A percentile compares a stretch with the other conserved stretches of the same genome.
These are phyloP conservation scores for Saccharum hybrid DNA, from an alignment of 202 grass and related monocot genomes.

Conservation along the genomic window DNA sequence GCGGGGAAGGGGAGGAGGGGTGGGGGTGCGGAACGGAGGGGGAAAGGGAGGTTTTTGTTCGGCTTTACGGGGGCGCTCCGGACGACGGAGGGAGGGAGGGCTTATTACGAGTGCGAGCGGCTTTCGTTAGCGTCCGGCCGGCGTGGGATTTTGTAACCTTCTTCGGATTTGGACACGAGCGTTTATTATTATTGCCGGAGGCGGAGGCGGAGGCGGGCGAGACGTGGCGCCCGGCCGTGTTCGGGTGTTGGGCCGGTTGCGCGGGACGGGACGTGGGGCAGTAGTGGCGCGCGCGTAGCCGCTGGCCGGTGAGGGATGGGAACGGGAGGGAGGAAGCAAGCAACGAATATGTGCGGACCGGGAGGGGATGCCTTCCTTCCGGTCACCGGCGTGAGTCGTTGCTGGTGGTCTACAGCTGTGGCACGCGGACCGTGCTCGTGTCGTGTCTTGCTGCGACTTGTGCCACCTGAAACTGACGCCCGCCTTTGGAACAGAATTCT, in stretches of 20 bases:
- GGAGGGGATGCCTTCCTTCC: background rate
- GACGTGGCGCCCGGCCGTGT: constrained; percentile 44
- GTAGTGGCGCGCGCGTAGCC: no score
- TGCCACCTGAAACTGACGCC: background rate
- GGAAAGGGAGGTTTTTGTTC: constrained; percentile 29
- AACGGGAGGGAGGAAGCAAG: background rate
- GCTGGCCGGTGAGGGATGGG: background rate
- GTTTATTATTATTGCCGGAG: constrained; percentile 31
- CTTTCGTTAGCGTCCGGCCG: constrained; percentile 35
- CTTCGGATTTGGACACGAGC: constrained; percentile 14
- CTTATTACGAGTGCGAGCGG: background rate
- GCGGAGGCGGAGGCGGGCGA: background rate
- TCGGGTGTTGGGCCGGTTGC: background rate
- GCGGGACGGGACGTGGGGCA: background rate
- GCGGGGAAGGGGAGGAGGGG: background rate
- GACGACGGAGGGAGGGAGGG: background rate
- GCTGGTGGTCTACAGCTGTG: background rate
- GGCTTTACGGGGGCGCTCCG: constrained; percentile 8
- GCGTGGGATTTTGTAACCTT: constrained; percentile 22
- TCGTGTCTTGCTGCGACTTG: background rate
- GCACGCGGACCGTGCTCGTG: background rate
- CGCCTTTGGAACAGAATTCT: no score
- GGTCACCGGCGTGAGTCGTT: background rate
- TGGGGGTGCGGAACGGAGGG: background rate
- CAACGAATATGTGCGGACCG: background rate